Conservation (phyloP, 73 alveolate species). For the Paramecium primaurelia region DNA sequence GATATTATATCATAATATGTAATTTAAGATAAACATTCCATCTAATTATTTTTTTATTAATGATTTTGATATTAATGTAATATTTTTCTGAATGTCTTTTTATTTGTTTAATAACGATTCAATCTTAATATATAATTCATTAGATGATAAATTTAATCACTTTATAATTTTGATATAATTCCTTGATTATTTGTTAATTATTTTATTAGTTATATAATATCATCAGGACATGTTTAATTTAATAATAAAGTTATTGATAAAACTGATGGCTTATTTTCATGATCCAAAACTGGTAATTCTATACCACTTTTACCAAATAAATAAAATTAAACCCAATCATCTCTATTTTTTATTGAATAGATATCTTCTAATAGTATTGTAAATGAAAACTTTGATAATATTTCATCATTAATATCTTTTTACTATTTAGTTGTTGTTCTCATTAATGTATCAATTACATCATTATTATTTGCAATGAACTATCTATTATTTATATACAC, state of each 20-base stretch:
- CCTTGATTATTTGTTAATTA: not conserved
- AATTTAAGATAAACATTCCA: not conserved
- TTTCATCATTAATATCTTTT: not conserved
- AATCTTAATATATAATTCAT: not conserved
- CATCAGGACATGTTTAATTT: not conserved
- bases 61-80: not conserved
- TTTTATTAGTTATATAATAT: not conserved
- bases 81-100: not conserved
- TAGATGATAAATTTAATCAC: not conserved
- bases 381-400: not conserved
- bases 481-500: not conserved
- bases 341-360: not conserved
- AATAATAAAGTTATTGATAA: not conserved
- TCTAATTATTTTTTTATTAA: not conserved
- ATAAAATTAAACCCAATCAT: not conserved
- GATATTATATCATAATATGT: not conserved
- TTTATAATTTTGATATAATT: too few relatives aligned
- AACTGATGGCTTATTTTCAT: not conserved
- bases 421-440: not conserved
- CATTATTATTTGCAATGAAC: not conserved
- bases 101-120: not conserved
- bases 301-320: not conserved
- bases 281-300: not conserved
- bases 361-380: conserved; percentile 1
- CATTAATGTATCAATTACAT: not conserved